These are phyloP conservation scores for Apiotrichum sp. DNA, from an alignment of 1,284 basidiomycete species.

Conservation along the genomic window DNA sequence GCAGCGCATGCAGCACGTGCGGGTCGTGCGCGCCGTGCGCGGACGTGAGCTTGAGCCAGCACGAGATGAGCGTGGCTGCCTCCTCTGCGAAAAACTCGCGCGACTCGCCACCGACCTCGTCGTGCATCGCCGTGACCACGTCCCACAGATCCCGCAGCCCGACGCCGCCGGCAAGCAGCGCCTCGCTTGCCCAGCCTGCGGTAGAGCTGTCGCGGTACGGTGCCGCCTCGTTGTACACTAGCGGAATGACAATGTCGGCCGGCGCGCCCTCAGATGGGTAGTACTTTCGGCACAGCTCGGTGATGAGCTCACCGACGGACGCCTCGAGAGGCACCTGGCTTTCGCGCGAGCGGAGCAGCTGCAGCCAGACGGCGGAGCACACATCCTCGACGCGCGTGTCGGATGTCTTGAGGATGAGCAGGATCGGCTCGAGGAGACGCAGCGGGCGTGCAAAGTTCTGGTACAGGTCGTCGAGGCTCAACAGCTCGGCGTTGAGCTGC, in stretches of 20 bases:
- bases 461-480: slow-evolving; percentile 61
- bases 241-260: slow-evolving; percentile 35
- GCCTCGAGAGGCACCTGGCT: slow-evolving; percentile 2
- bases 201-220: slow-evolving; percentile 2
- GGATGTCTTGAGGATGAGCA: slow-evolving; percentile 88
- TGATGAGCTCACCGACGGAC: slow-evolving; percentile 48
- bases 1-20: slow-evolving; percentile 7
- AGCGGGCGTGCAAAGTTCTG: slow-evolving; percentile 83
- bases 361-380: slow-evolving; percentile 79
- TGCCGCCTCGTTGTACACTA: slow-evolving; percentile 29
- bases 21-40: not conserved
- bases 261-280: slow-evolving; percentile 71
- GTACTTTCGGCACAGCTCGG: slow-evolving; percentile 71
- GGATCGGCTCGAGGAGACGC: slow-evolving; percentile 72
- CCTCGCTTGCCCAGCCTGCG: slow-evolving; percentile 26
- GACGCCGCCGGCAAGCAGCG: slow-evolving; percentile 36
- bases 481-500: slow-evolving; percentile 52
- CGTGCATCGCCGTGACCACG: slow-evolving; percentile 24
- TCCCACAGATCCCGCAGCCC: slow-evolving; percentile 38
- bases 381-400: slow-evolving; percentile 81
- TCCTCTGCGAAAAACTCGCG: slow-evolving; percentile 42
- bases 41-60: slow-evolving; percentile 18
- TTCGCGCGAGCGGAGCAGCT: slow-evolving; percentile 68
- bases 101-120: slow-evolving; percentile 31
- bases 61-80: slow-evolving; percentile 25